Evolutionary conservation across 768 basidiomycete species (phyloP).

Genomic region (Calocybe cyanea): DNA sequence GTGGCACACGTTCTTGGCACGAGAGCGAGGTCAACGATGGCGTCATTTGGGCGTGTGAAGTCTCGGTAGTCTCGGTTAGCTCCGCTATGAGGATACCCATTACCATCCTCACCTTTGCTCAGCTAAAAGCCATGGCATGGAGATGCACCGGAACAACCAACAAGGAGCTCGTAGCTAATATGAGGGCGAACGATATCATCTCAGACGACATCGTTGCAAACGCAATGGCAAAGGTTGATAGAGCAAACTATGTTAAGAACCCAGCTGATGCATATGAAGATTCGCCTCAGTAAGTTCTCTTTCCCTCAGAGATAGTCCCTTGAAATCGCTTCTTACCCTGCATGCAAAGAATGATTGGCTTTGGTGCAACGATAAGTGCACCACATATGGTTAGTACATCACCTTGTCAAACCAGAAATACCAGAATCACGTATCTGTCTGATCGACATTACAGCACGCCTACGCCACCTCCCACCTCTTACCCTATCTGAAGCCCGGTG

Average conservation of each 20-base stretch:
- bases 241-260: conserved; percentile 61
- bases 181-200: conserved; percentile 27
- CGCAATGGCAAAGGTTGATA: conserved; percentile 71
- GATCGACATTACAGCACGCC: conserved; percentile 57
- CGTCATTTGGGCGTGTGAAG: too few species aligned
- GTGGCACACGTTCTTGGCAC: too few species aligned
- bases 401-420: not conserved
- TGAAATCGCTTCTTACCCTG: not conserved
- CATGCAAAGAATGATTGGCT: conserved; percentile 58
- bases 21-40: too few species aligned
- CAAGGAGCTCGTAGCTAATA: conserved; percentile 66
- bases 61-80: too few species aligned
- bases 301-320: not conserved
- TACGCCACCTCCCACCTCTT: conserved; percentile 79
- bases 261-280: conserved; percentile 65
- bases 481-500: conserved; percentile 63
- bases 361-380: conserved; percentile 91
- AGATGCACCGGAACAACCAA: conserved; percentile 68
- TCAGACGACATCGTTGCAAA: conserved; percentile 20
- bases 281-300: conserved; percentile 60
- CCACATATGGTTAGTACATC: conserved; percentile 81
- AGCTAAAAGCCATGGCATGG: conserved; percentile 80
- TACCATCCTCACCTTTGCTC: not conserved
- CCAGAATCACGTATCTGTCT: not conserved
- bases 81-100: too few species aligned